Conservation (phyloP, 169 alveolate species). For the Plasmodium knowlesi region DNA sequence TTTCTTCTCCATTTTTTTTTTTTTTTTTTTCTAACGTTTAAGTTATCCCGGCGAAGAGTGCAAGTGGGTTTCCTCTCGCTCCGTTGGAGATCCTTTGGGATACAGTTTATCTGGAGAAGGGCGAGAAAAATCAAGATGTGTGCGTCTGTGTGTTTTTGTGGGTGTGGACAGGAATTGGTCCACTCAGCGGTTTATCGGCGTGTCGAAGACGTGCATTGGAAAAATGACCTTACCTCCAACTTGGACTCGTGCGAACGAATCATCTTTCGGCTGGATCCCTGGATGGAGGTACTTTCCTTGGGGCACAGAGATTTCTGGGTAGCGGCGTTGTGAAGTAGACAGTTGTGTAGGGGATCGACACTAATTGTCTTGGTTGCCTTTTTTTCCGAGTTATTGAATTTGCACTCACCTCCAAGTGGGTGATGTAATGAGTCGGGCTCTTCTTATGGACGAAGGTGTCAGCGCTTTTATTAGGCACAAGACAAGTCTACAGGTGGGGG, state of each 20-base stretch:
- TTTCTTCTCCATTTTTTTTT: neutral
- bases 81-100: constrained; percentile 30
- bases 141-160: no score
- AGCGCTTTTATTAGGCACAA: constrained; percentile 41
- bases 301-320: constrained; percentile 66
- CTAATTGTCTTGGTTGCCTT: neutral
- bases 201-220: neutral
- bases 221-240: constrained; percentile 13
- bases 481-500: constrained; percentile 17
- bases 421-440: constrained; percentile 20
- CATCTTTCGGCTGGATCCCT: constrained; percentile 14
- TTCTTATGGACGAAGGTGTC: constrained; percentile 52
- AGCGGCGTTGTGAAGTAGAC: neutral
- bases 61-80: neutral
- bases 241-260: constrained; percentile 24
- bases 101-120: constrained; percentile 21
- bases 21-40: constrained; percentile 13
- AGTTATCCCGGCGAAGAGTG: neutral
- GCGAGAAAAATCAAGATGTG: no score
- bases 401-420: constrained; percentile 48
- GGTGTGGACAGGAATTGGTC: neutral
- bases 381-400: neutral
- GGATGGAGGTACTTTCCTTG: constrained; percentile 21
- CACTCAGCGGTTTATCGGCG: neutral
- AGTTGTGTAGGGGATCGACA: neutral